Conservation (phyloP, 169 alveolate genomes). For the Plasmodium adleri region DNA sequence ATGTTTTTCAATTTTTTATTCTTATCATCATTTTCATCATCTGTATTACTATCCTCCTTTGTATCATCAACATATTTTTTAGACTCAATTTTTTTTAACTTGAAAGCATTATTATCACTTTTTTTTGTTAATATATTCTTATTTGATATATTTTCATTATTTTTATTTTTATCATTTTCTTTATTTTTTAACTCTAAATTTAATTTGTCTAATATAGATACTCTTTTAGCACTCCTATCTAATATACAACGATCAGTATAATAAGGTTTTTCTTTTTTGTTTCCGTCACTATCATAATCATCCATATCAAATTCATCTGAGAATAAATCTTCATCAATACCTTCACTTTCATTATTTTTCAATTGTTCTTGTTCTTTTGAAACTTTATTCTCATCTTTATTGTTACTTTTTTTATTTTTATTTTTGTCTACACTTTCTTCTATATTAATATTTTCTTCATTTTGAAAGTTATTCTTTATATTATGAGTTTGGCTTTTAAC, state of each 20-base stretch:
- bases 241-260: slow-evolving; percentile 62
- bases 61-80: background rate
- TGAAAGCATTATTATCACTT: background rate
- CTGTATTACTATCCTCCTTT: background rate
- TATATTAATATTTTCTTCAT: background rate
- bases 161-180: background rate
- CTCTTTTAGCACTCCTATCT: slow-evolving; percentile 33
- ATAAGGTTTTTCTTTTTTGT: slow-evolving; percentile 43
- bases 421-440: background rate
- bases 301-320: slow-evolving; percentile 28
- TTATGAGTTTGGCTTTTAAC: background rate
- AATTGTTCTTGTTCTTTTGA: slow-evolving; percentile 3
- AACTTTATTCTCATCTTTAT: background rate
- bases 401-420: background rate
- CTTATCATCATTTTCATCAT: background rate
- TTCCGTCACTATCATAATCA: slow-evolving; percentile 34
- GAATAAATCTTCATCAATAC: slow-evolving; percentile 15
- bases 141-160: background rate
- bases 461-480: background rate
- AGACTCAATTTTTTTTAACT: background rate
- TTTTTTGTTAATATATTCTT: background rate
- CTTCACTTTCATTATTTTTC: slow-evolving; percentile 1
- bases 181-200: slow-evolving; percentile 27
- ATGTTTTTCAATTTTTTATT: background rate
- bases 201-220: slow-evolving; percentile 53